Conservation (phyloP, 805 yeast genomes). For the Candida verbasci region DNA sequence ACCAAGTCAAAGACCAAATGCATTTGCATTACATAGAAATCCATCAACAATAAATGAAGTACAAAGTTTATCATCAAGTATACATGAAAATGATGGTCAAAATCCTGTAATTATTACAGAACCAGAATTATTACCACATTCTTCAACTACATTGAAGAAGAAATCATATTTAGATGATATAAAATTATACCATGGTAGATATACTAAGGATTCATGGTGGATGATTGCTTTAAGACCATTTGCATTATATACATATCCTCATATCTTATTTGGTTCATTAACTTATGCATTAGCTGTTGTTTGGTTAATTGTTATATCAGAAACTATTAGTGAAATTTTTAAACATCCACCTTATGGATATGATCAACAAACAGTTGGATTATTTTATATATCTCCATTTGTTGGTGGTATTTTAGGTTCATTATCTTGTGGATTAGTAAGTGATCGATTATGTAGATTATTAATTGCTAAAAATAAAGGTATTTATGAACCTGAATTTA, state of each 20-base stretch:
- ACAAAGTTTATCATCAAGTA: constrained; percentile 10
- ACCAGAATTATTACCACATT: background rate
- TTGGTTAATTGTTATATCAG: constrained; percentile 61
- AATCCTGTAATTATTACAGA: constrained; percentile 13
- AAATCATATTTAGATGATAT: constrained; percentile 15
- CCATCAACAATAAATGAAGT: constrained; percentile 11
- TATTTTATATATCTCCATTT: constrained; percentile 53
- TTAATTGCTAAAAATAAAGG: constrained; percentile 47
- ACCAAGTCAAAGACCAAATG: constrained; percentile 25
- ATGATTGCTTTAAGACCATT: constrained; percentile 54
- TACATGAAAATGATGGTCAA: background rate
- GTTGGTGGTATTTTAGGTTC: constrained; percentile 58
- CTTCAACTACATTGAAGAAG: background rate
- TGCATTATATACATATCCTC: constrained; percentile 46
- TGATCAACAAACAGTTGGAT: constrained; percentile 44
- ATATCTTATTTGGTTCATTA: constrained; percentile 47
- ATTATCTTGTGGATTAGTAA: constrained; percentile 45
- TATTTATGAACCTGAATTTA: constrained; percentile 59
- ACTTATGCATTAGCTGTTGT: constrained; percentile 55
- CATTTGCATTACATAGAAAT: constrained; percentile 21
- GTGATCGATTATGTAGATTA: constrained; percentile 45
- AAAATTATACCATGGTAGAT: constrained; percentile 45
- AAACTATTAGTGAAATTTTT: constrained; percentile 50
- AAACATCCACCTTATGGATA: constrained; percentile 41
- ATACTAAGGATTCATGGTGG: constrained; percentile 48